Base-by-base conservation (phyloP, 345 rosid species). In the Cardamine resedifolia region DNA sequence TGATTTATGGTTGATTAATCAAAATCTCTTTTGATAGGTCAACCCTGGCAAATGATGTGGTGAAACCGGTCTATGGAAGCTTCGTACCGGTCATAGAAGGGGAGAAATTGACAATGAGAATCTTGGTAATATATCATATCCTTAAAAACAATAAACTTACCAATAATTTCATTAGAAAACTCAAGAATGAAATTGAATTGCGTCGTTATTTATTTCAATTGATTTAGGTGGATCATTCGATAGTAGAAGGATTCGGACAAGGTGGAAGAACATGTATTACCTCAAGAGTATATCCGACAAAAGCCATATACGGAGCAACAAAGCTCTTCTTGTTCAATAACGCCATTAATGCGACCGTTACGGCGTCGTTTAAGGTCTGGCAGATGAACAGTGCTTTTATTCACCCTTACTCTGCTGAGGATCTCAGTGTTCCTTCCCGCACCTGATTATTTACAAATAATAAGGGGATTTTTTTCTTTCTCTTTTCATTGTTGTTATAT, bases 171-270 rank as follows among this genome's bases (percentile, higher is more conserved):
- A 51, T 38, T 26, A 11, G 7, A 49, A 36, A 18, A 23, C 11
- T 1, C 10, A 58, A 33, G 10, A 43, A 58, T 10, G 5, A 7
- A 1, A 34, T 18, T 2, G 14, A 26, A 1, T 14, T 9, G 20
- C 3, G 2, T 47, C 20, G 14, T 27, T 18, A 51, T 30, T 31
- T 41, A 3, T 43, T 21, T 31, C 2, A 30, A 49, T 19, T 3
- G 43, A 12, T 19, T 2, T 68, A 88, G 91, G 85, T 88, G 64
- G 95, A 90, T 78, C 98, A 94, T 82, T 85, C 96, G 3, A 83
- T 89, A 7, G 80, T 89, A 8, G 96, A 89, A 77, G 85, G 86
- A 66, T 90, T 89, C 56, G 98, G 87, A 21, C 97, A 85, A 81
- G 92, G 92, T 24, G 98, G 97, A 11, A 82, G 98, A 77, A 71